Base-by-base conservation (phyloP, 225 moss, liverwort and hornwort species). In the Anthoceros angustus region DNA sequence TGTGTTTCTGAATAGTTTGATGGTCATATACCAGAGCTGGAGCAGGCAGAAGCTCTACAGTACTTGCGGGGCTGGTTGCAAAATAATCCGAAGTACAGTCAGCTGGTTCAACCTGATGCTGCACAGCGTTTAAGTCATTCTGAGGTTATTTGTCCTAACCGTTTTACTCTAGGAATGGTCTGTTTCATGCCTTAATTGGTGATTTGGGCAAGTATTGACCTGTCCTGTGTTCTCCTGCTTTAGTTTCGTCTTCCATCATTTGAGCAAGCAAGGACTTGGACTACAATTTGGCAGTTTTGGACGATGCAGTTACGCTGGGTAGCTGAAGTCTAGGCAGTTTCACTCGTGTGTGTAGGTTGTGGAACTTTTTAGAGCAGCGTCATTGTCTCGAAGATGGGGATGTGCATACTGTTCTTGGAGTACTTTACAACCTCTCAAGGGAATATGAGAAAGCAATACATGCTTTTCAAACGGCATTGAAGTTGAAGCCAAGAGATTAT, bases 401-500 rank as follows among this genome's bases (percentile, higher is more conserved):
- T 67, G 63, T 98, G 32, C 88, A 91, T 73, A 91, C 95, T 20
- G 94, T 98, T 62, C 71, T 98, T 40, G 95, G 91, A 26, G 91
- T 98, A 41, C 74, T 98, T 25, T 98, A 88, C 80, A 98, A 98
- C 67, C 84, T 98, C 42, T 98, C 95, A 55, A 79, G 91, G 43
- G 84, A 98, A 68, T 91, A 82, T 77, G 88, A 87, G 71, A 85
- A 82, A 68, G 95, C 95, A 16, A 89, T 98, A 62, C 72, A 67
- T 39, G 78, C 88, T 62, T 98, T 98, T 62, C 75, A 83, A 74
- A 81, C 80, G 67, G 95, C 95, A 42, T 82, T 98, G 63, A 76
- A 87, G 73, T 77, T 98, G 80, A 98, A 98, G 74, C 95, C 95
- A 73, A 85, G 85, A n/a, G 95, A 98, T 71, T 98, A 98, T 66